A percentile compares a stretch with the other conserved stretches of the same genome.
phyloP scores from a whole-genome alignment of 495 filamentous ascomycete genomes.

The Schizothecium vesticola region DNA sequence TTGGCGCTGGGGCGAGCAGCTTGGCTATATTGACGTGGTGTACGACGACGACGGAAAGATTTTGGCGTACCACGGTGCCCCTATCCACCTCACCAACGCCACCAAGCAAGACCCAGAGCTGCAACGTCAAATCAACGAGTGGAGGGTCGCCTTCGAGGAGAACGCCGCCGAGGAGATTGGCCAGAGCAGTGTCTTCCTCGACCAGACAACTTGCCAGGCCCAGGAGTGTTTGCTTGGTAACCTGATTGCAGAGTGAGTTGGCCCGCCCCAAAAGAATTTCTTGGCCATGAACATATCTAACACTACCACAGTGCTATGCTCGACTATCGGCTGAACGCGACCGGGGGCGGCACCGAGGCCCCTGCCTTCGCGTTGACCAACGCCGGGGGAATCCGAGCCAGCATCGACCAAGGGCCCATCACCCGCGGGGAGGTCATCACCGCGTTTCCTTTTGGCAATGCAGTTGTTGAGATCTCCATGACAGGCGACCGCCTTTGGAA shows the following conservation, averaged over 20 bases:
- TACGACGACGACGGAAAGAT: conserved; percentile 49
- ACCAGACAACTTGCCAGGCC: conserved; percentile 46
- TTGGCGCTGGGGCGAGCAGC: conserved; percentile 56
- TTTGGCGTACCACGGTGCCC: conserved; percentile 50
- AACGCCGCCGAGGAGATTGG: conserved; percentile 46
- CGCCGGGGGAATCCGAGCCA: conserved; percentile 52
- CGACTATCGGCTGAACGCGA: conserved; percentile 41
- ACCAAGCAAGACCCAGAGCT: conserved; percentile 47
- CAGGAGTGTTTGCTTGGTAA: conserved; percentile 50
- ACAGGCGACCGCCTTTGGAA: conserved; percentile 45
- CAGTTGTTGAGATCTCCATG: conserved; percentile 44
- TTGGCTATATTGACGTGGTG: conserved; percentile 54
- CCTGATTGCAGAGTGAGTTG: conserved; percentile 42
- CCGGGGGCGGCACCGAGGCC: conserved; percentile 21
- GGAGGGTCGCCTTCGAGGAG: conserved; percentile 48
- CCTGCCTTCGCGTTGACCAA: conserved; percentile 48
- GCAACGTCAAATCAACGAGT: conserved; percentile 46
- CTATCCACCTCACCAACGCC: conserved; percentile 51
- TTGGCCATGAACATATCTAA: neutral
- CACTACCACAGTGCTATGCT: conserved; percentile 43
- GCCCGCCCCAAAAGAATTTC: neutral
- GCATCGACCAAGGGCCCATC: conserved; percentile 47
- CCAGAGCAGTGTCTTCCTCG: conserved; percentile 39
- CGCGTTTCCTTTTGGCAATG: conserved; percentile 54
- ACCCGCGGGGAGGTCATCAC: conserved; percentile 52